Conservation (phyloP, 305 asterid species). For the Rubia peregrina region DNA sequence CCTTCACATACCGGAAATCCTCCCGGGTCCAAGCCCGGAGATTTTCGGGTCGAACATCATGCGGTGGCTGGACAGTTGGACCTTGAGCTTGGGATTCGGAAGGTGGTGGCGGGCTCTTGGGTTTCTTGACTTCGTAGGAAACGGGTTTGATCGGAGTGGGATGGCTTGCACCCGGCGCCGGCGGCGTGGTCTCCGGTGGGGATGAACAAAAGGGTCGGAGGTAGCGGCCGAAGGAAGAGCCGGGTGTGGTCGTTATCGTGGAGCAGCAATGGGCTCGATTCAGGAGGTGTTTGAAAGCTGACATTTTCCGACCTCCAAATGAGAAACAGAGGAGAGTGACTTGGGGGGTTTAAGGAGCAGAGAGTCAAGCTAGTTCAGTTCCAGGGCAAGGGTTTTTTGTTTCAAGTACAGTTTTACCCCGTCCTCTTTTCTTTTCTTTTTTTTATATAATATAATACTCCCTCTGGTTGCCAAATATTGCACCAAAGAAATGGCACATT, state of each 20-base stretch:
- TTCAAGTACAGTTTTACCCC: not conserved
- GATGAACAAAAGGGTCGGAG: constrained; percentile 23
- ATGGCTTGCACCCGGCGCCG: not conserved
- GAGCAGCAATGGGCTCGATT: constrained; percentile 36
- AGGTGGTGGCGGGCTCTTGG: constrained; percentile 9
- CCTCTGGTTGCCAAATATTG: too few species aligned
- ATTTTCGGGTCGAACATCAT: constrained; percentile 13
- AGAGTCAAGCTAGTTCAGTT: not conserved
- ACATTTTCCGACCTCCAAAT: constrained; percentile 31
- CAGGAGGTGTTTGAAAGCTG: constrained; percentile 45
- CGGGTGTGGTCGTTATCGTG: constrained; percentile 23
- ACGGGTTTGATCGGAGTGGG: constrained; percentile 48
- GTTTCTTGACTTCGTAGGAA: constrained; percentile 47
- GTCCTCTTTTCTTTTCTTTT: not conserved
- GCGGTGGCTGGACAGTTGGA: not conserved
- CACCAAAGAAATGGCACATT: too few species aligned
- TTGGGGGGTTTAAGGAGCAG: constrained; percentile 25
- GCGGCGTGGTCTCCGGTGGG: constrained; percentile 23
- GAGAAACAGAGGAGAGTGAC: constrained; percentile 8
- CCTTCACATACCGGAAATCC: constrained; percentile 78
- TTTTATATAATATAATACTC: too few species aligned
- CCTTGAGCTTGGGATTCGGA: constrained; percentile 5
- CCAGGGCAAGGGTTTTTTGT: constrained; percentile 16
- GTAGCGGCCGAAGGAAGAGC: constrained; percentile 27
- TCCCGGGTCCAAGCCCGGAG: constrained; percentile 52